Evolutionary conservation across 2,329 filamentous ascomycete species (phyloP), one percentile per base, ranked within the genome.

Genomic region (Aspergillus latus): DNA sequence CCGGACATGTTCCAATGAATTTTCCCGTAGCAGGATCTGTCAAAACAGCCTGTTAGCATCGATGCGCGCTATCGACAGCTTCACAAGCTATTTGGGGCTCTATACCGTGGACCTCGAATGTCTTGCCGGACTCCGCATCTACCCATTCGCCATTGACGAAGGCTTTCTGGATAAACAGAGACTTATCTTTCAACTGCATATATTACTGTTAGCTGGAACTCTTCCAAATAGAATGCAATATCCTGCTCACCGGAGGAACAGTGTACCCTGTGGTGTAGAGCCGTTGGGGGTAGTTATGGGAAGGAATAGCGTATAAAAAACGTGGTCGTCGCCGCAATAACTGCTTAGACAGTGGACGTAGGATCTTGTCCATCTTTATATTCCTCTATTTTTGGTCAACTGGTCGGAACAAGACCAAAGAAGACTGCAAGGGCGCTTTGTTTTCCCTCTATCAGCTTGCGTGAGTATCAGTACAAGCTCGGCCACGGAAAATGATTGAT

Each of bases 71-170:
- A n/a, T 6, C 10, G 16, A 9, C 10, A 11, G 2, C n/a, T 2
- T 21, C 9, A 13, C 26, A 13, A 37, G 30, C n/a, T 30, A 15
- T 7, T 32, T 29, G 32, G 13, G 29, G 11, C n/a, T 29, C 13
- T 69, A 62, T 75, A 88, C 86, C 88, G 62, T 84, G 81, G 58
- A 97, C 90, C 72, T 94, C 87, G 74, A 97, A 99, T 45, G 91
- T 96, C 82, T 95, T 87, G 69, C 91, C 90, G 0, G 91, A 96
- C 69, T 86, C 84, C 65, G 93, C 90, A 65, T 83, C 82, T 60
- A 95, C 84, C 90, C 92, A 99, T 82, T 96, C 84, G 68, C 94
- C 94, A 72, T 99, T 93, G 69, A 99, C 87, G 71, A 93, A 97
- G 68, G 86, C 77, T 71, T 92, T 84, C 65, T 88, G 85, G 79